Evolutionary conservation across 805 yeast species (phyloP), one percentile per base, ranked within the genome.

Genomic region (Saccharomycopsis javanensis): DNA sequence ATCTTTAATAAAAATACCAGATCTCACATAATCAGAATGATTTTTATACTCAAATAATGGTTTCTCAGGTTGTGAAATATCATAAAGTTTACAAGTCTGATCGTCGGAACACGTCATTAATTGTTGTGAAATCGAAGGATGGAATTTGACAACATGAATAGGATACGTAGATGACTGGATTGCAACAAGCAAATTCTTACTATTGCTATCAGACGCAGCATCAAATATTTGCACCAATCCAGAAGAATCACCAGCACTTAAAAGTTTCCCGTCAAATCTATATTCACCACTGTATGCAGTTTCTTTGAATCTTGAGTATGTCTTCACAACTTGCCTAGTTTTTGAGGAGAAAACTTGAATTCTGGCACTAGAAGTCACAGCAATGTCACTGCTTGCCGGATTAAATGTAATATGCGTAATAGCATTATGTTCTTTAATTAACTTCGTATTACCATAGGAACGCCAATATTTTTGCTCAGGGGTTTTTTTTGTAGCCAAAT

Each of bases 401-500:
- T 87, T 90, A 77, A 94, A 94, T 62, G 84, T 79, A 56, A 94
- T 83, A 68, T 89, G 95, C 35, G 87, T 83, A 48, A 94, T 88
- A 45, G 97, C 88, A 70, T 88, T 90, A 71, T 88, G 92, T 69
- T 94, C 98, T 69, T 94, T 92, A 28, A 91, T 89, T 38, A 94
- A 76, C 68, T 92, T 92, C 2, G 98, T 92, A 62, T 82, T 85
- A 31, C 79, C 76, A 69, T 85, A 91, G 5, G 89, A 87, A 64
- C 95, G 77, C 98, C 98, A 94, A 72, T 87, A 92, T 64, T 95
- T 78, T 66, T 90, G 96, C 63, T 92, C 98, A 0, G 97, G 92
- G 0, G 96, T 88, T 1, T 91, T 84, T 65, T 83, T 86, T 10
- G 87, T 82, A 2, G 96, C 95, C 54, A 88, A 77, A 1, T 87